These are phyloP conservation scores for Penicillium olsonii DNA, from an alignment of 2,329 filamentous ascomycete species.

Conservation along the genomic window DNA sequence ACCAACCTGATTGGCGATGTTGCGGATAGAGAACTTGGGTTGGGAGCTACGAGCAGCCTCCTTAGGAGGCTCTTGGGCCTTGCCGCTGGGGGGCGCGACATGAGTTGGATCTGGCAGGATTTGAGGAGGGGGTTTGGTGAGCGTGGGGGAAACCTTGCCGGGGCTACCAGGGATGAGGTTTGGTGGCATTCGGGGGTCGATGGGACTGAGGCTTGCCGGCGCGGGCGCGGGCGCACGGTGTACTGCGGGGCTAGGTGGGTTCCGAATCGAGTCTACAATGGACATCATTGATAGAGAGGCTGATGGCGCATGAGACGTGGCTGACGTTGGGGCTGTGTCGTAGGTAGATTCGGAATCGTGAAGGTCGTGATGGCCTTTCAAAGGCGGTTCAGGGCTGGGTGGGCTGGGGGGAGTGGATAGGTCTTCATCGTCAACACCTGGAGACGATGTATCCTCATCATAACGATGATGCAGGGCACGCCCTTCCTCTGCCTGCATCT, in stretches of 20 bases:
- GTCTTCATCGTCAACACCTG: conserved; percentile 23
- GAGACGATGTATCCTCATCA: conserved; percentile 34
- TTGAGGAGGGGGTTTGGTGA: conserved; percentile 10
- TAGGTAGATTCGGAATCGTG: conserved; percentile 19
- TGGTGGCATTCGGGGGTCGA: conserved; percentile 28
- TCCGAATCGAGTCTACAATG: conserved; percentile 28
- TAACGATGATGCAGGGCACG: conserved; percentile 49
- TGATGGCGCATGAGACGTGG: conserved; percentile 25
- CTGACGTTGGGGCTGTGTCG: conserved; percentile 32
- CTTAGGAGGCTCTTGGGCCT: conserved; percentile 16
- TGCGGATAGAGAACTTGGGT: conserved; percentile 38
- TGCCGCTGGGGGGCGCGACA: conserved; percentile 10
- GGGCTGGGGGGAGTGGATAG: conserved; percentile 10
- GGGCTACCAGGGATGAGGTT: conserved; percentile 25
- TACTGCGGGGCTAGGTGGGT: conserved; percentile 25
- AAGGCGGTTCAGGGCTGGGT: conserved; percentile 17
- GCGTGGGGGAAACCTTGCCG: conserved; percentile 12
- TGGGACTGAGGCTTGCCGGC: conserved; percentile 22
- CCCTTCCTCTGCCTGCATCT: conserved; percentile 56
- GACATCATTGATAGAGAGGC: conserved; percentile 20
- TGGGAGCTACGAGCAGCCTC: conserved; percentile 23
- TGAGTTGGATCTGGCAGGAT: conserved; percentile 16
- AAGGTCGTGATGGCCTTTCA: conserved; percentile 14
- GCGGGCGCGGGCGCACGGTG: conserved; percentile 14
- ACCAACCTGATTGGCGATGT: conserved; percentile 48